Evolutionary conservation across 2,329 filamentous ascomycete genomes (phyloP).

Genomic region (Penicillium nordicum): DNA sequence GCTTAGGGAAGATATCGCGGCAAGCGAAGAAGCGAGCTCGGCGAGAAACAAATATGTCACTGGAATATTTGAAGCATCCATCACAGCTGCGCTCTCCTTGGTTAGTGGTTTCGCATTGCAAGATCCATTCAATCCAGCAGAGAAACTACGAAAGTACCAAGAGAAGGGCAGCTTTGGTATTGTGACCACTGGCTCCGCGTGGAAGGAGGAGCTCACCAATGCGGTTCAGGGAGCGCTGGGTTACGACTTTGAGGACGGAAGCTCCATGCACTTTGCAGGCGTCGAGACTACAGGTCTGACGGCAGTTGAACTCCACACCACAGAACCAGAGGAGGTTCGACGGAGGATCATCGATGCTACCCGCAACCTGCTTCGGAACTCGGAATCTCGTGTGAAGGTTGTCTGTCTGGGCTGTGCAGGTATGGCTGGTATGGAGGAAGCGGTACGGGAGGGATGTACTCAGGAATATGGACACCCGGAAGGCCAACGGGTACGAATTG

Average conservation of each 20-base stretch:
- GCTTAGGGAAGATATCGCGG: slow-evolving; percentile 49
- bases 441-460: slow-evolving; percentile 66
- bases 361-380: slow-evolving; percentile 57
- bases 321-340: slow-evolving; percentile 61
- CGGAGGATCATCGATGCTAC: slow-evolving; percentile 68
- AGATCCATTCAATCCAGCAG: slow-evolving; percentile 8
- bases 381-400: slow-evolving; percentile 53
- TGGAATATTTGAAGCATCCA: slow-evolving; percentile 84
- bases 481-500: slow-evolving; percentile 61
- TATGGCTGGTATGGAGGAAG: slow-evolving; percentile 80
- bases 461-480: slow-evolving; percentile 61
- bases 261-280: slow-evolving; percentile 63
- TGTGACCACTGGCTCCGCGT: slow-evolving; percentile 80
- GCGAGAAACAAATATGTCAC: slow-evolving; percentile 55
- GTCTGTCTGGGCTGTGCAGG: slow-evolving; percentile 86
- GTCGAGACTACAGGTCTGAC: slow-evolving; percentile 78
- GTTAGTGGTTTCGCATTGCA: slow-evolving; percentile 42
- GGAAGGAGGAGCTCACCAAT: slow-evolving; percentile 67
- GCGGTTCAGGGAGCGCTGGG: slow-evolving; percentile 67
- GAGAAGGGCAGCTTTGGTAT: slow-evolving; percentile 66
- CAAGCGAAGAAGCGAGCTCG: slow-evolving; percentile 17
- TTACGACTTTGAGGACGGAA: slow-evolving; percentile 28
- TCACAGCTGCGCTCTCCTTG: slow-evolving; percentile 61
- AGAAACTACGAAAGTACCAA: slow-evolving; percentile 38
- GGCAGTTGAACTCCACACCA: slow-evolving; percentile 74